Percentiles rank a stretch among this genome's conserved stretches.
Conservation (phyloP, 202 grass and related monocot species). For the Setaria viridis region DNA sequence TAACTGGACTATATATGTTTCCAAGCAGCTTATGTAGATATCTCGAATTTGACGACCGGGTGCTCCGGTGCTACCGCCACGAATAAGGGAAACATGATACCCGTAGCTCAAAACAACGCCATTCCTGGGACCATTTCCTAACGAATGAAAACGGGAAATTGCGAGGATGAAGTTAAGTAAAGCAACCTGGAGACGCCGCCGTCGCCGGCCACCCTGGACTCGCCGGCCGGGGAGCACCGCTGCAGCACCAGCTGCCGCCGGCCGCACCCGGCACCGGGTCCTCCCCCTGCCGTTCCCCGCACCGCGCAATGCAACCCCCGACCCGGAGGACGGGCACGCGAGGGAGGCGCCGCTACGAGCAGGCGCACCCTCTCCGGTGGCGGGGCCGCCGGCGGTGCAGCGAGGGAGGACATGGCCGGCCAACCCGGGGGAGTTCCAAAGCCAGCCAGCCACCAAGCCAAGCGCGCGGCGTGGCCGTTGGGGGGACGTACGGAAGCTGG, state of each 20-base stretch:
- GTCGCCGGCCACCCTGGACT: slow-evolving; percentile 57
- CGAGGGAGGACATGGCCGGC: slow-evolving; percentile 53
- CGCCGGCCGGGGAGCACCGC: slow-evolving; percentile 57
- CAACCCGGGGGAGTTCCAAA: slow-evolving; percentile 22
- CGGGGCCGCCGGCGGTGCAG: slow-evolving; percentile 30
- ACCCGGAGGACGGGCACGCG: too few relatives aligned
- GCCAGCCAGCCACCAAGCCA: not conserved
- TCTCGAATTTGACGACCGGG: not conserved
- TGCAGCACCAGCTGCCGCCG: slow-evolving; percentile 32
- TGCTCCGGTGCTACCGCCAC: not conserved
- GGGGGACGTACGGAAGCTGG: slow-evolving; percentile 1
- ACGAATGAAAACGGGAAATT: not conserved
- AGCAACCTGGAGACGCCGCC: slow-evolving; percentile 51
- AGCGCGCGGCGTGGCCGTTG: slow-evolving; percentile 6
- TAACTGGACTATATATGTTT: not conserved
- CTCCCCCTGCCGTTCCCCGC: slow-evolving; percentile 5
- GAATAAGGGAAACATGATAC: not conserved
- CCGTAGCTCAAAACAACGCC: slow-evolving; percentile 19
- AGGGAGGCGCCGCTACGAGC: slow-evolving; percentile 29
- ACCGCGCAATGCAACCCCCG: not conserved
- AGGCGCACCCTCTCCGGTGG: not conserved
- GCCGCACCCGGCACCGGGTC: slow-evolving; percentile 14
- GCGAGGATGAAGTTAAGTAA: not conserved
- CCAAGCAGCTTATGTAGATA: not conserved
- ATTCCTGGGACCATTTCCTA: not conserved